Percentiles rank a stretch among this genome's conserved stretches.
These are phyloP conservation scores for Posidonia australis DNA, from an alignment of 106 monocot species.

Conservation along the genomic window DNA sequence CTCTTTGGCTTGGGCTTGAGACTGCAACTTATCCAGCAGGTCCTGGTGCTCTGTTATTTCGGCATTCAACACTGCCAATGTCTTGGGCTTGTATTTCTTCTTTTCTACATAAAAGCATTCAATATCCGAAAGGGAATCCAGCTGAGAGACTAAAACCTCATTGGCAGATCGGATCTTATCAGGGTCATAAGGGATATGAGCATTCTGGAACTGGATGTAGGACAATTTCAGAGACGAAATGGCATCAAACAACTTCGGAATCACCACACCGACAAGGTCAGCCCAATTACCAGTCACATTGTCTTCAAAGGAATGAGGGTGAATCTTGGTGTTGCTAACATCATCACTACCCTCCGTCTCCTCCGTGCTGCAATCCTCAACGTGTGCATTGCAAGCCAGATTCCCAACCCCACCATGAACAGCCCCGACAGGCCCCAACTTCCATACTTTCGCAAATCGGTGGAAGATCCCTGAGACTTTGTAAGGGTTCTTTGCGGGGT, in stretches of 20 bases:
- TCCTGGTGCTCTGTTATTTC: slow-evolving; percentile 22
- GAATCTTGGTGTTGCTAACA: slow-evolving; percentile 13
- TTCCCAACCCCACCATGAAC: not conserved
- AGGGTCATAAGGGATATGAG: slow-evolving; percentile 58
- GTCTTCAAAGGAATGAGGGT: slow-evolving; percentile 18
- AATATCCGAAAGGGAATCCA: slow-evolving; percentile 29
- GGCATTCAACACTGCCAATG: slow-evolving; percentile 7
- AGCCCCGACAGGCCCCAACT: not conserved
- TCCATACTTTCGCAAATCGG: slow-evolving; percentile 3
- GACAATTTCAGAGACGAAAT: slow-evolving; percentile 54
- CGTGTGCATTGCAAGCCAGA: not conserved
- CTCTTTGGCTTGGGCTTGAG: slow-evolving; percentile 21
- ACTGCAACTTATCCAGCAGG: slow-evolving; percentile 30
- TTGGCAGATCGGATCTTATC: slow-evolving; percentile 50
- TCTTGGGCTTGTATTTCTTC: slow-evolving; percentile 16
- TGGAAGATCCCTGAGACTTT: slow-evolving; percentile 8
- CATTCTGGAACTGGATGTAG: slow-evolving; percentile 68
- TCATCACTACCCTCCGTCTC: slow-evolving; percentile 13
- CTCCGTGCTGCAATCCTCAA: not conserved
- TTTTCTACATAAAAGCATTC: slow-evolving; percentile 34
- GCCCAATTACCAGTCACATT: not conserved
- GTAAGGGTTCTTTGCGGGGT: not conserved
- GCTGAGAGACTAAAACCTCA: slow-evolving; percentile 38
- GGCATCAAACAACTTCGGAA: slow-evolving; percentile 23
- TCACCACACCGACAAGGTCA: slow-evolving; percentile 13